Conservation (phyloP, 2,329 filamentous ascomycete species). For the Acrocalymma vagum region DNA sequence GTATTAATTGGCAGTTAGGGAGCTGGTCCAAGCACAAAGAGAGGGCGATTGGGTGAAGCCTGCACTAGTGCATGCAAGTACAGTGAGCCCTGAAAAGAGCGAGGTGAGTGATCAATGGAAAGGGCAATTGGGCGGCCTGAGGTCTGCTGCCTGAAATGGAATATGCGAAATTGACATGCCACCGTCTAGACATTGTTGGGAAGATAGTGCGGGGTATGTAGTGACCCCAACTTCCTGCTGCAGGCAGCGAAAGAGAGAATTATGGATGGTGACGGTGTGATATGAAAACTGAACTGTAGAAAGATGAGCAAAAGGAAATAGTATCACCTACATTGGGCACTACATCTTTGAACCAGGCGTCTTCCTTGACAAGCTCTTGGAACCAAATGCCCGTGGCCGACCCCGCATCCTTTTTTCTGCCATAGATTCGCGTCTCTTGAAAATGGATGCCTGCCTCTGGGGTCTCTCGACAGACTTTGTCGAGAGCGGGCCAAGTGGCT, state of each 20-base stretch:
- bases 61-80: too few relatives aligned
- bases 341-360: constrained; percentile 78
- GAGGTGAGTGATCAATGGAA: too few relatives aligned
- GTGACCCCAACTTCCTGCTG: too few relatives aligned
- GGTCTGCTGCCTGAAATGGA: too few relatives aligned
- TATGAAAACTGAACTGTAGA: not conserved
- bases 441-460: constrained; percentile 85
- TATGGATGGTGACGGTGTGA: not conserved
- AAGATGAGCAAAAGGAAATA: constrained; percentile 1
- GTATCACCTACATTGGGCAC: constrained; percentile 68
- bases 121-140: too few relatives aligned
- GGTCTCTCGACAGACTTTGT: constrained; percentile 61
- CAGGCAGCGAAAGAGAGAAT: not conserved
- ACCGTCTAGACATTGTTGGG: too few relatives aligned
- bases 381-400: constrained; percentile 66
- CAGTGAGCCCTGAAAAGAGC: too few relatives aligned
- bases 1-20: not conserved
- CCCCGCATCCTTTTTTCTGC: constrained; percentile 70
- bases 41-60: not conserved
- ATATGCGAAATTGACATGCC: too few relatives aligned
- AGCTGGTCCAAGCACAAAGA: not conserved
- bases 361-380: constrained; percentile 70
- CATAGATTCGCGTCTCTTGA: constrained; percentile 67
- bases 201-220: too few relatives aligned
- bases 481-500: constrained; percentile 55